phyloP scores from a whole-genome alignment of 345 rosid species.

The Combretum micranthum region DNA sequence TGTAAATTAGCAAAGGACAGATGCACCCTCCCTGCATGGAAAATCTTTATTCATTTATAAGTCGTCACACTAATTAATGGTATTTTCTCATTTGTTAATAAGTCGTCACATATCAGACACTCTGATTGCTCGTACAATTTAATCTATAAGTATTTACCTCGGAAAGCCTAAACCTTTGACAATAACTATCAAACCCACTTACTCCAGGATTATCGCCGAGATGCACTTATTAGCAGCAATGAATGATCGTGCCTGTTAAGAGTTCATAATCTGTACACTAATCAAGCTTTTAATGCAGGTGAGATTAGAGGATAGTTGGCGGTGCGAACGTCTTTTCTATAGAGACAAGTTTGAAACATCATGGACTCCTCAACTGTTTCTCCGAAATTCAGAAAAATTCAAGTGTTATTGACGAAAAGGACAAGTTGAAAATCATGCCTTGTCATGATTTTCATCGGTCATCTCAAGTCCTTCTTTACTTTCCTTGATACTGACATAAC shows the following conservation, averaged over 20 bases:
- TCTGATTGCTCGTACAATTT: neutral
- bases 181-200: too few species aligned
- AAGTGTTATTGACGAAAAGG: slow-evolving; percentile 12
- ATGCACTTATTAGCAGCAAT: too few species aligned
- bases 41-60: too few species aligned
- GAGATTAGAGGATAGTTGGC: slow-evolving; percentile 21
- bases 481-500: neutral
- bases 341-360: slow-evolving; percentile 17
- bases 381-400: slow-evolving; percentile 22
- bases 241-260: neutral
- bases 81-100: too few species aligned
- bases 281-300: neutral
- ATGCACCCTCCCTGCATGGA: too few species aligned
- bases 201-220: too few species aligned
- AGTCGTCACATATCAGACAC: too few species aligned
- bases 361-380: slow-evolving; percentile 17
- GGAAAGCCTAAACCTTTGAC: too few species aligned
- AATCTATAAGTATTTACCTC: neutral
- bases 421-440: slow-evolving; percentile 15
- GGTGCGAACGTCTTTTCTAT: slow-evolving; percentile 22
- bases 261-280: neutral
- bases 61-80: too few species aligned
- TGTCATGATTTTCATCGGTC: slow-evolving; percentile 13
- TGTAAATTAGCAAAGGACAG: too few species aligned
- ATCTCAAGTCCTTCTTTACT: neutral